phyloP scores from a whole-genome alignment of 306 rosid genomes.

The Lathyrus sativus region DNA sequence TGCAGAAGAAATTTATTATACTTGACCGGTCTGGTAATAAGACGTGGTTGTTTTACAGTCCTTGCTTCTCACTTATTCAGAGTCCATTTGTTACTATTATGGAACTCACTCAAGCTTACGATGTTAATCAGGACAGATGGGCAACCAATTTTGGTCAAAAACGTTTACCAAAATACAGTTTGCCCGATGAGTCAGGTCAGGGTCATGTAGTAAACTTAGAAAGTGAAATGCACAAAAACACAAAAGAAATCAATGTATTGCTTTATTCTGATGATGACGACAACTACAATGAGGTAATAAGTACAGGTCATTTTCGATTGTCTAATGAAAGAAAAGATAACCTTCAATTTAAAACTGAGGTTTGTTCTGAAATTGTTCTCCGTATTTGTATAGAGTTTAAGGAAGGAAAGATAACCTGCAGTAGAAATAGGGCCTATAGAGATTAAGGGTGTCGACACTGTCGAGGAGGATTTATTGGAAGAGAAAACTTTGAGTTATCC shows the following conservation, averaged over 20 bases:
- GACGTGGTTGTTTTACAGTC: slow-evolving; percentile 61
- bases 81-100: slow-evolving; percentile 44
- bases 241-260: slow-evolving; percentile 81
- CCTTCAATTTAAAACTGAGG: neutral
- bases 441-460: slow-evolving; percentile 36
- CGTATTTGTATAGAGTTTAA: slow-evolving; percentile 2
- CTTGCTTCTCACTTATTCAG: slow-evolving; percentile 48
- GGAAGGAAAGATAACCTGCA: slow-evolving; percentile 2
- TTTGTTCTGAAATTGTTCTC: neutral
- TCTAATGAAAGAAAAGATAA: neutral
- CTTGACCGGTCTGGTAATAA: slow-evolving; percentile 68
- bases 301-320: slow-evolving; percentile 70
- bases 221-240: slow-evolving; percentile 87
- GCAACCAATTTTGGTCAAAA: slow-evolving; percentile 35
- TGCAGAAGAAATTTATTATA: slow-evolving; percentile 65
- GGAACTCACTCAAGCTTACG: slow-evolving; percentile 25
- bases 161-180: slow-evolving; percentile 41
- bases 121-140: slow-evolving; percentile 33
- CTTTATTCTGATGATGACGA: slow-evolving; percentile 55
- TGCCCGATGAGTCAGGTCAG: slow-evolving; percentile 40
- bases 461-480: slow-evolving; percentile 39
- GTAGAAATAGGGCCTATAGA: neutral
- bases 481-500: slow-evolving; percentile 35
- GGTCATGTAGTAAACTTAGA: slow-evolving; percentile 47
- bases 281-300: slow-evolving; percentile 61